Base-by-base conservation (phyloP, 306 rosid species). In the Quercus aquifolioides region DNA sequence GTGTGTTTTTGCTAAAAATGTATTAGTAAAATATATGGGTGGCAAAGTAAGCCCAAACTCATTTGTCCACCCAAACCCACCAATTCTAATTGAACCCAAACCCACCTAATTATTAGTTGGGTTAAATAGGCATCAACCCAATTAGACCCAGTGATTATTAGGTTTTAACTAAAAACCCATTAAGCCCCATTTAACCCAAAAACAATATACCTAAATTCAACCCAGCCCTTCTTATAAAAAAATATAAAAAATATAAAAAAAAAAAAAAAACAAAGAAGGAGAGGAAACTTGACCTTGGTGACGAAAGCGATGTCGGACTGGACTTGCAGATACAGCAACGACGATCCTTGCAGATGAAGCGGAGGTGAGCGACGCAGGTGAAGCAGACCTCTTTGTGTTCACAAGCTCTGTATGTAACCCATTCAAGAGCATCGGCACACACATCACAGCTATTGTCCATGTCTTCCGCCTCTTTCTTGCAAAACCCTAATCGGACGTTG, bases 371-470 rank as follows among this genome's bases (percentile, higher is more conserved):
- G 70, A 54, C 78, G 67, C 80, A 83, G 62, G 86, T 83, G 78
- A 83, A 83, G 83, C 80, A 83, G 71, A 83, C 83, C 80, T 83
- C 83, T 2, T 56, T 77, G 30, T 83, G 86, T 55, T 83, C 86
- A 58, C 86, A 83, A 41, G 62, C 55, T 4, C 83, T 80, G 49
- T 83, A 83, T 8, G 80, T 83, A 10, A 83, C 86, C 86, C 83
- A 83, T 74, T 83, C 77, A 15, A 79, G 80, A 9, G 79, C 21
- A 17, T 78, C 83, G 12, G 80, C 83, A 70, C 86, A 83, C 51
- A 83, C 78, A 57, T 33, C 86, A 54, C 86, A 78, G 30, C 83
- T 83, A 62, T 83, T 80, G 30, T 83, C 83, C 86, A 83, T 83
- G 71, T 10, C 52, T 31, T 33, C 17, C 49, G 6, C 15, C 3